Conservation (phyloP, 73 alveolate genomes). For the Tetrahymena malaccensis region DNA sequence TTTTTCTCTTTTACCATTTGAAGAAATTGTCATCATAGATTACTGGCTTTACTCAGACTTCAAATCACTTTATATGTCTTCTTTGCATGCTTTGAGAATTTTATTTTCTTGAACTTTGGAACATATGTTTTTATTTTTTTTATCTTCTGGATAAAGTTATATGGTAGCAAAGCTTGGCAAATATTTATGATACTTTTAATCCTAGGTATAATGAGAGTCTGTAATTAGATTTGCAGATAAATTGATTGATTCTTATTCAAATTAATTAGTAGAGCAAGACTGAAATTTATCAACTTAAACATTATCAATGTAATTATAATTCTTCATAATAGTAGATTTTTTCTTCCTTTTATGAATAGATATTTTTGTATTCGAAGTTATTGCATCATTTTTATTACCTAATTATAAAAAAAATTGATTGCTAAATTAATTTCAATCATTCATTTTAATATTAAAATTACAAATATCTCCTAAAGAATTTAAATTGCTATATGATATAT, state of each 20-base stretch:
- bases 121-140: too few species aligned
- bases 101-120: not conserved
- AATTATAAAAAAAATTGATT: too few species aligned
- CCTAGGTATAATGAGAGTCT: not conserved
- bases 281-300: not conserved
- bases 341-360: not conserved
- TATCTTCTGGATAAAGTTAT: not conserved
- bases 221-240: not conserved
- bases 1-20: not conserved
- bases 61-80: not conserved
- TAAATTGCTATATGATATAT: too few species aligned
- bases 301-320: not conserved
- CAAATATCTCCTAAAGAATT: too few species aligned
- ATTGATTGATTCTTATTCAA: not conserved
- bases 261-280: not conserved
- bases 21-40: not conserved
- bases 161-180: not conserved
- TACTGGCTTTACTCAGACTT: not conserved
- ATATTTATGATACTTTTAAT: not conserved
- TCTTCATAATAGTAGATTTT: not conserved
- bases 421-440: too few species aligned
- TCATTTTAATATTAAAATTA: too few species aligned
- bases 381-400: not conserved
- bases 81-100: not conserved
- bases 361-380: not conserved